phyloP scores from a whole-genome alignment of 202 grass and related monocot species.

The Zizania palustris region DNA sequence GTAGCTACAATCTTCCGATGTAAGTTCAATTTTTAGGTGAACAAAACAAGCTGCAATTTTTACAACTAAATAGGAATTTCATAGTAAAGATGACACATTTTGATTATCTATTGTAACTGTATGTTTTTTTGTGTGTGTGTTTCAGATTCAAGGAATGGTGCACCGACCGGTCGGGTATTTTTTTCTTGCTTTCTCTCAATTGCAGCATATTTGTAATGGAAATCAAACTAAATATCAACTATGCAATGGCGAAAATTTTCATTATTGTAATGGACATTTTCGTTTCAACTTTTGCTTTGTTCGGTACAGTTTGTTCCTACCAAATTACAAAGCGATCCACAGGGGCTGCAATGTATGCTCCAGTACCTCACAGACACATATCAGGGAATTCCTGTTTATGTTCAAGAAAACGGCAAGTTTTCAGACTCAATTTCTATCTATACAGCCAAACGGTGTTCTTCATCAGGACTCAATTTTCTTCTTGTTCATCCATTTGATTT shows the following conservation, averaged over 20 bases:
- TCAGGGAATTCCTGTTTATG: conserved; percentile 57
- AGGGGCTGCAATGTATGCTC: conserved; percentile 62
- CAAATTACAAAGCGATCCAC: conserved; percentile 44
- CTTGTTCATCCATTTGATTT: conserved; percentile 28
- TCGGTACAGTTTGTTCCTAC: conserved; percentile 51
- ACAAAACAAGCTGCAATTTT: too few species aligned
- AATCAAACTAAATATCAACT: too few species aligned
- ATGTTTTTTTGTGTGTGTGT: not conserved
- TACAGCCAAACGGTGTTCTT: conserved; percentile 15
- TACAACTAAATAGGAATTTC: too few species aligned
- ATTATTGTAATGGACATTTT: too few species aligned
- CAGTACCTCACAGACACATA: conserved; percentile 62
- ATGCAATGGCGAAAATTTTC: too few species aligned
- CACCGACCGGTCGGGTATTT: conserved; percentile 56
- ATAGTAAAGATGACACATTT: too few species aligned
- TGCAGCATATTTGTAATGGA: not conserved
- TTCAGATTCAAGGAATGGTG: conserved; percentile 60
- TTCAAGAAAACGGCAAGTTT: conserved; percentile 81
- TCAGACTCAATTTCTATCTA: not conserved
- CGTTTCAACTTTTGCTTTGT: not conserved
- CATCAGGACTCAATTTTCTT: too few species aligned
- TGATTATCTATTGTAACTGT: not conserved
- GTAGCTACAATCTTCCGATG: too few species aligned
- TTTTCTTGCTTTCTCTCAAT: not conserved
- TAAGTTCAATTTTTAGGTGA: too few species aligned